Evolutionary conservation across 1,139 yeast genomes (phyloP).

Genomic region (Kazachstania sp.): DNA sequence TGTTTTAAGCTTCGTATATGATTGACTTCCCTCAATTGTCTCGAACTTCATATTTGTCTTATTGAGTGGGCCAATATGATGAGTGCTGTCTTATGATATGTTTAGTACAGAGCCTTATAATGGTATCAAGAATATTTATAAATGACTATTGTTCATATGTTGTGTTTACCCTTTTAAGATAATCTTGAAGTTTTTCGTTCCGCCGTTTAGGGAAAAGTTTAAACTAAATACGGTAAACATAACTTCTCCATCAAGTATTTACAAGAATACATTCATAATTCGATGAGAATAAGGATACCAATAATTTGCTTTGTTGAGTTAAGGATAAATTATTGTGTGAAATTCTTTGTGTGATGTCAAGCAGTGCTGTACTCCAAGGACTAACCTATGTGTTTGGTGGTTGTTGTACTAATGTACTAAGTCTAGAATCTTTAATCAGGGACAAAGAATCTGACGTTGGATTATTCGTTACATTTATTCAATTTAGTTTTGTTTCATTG

Average conservation of each 20-base stretch:
- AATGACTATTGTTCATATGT: neutral
- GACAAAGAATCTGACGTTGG: slow-evolving; percentile 36
- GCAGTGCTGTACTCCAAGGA: slow-evolving; percentile 4
- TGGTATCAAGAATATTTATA: neutral
- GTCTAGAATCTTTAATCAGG: slow-evolving; percentile 46
- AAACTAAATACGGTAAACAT: too few relatives aligned
- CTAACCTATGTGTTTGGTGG: slow-evolving; percentile 53
- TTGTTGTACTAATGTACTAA: slow-evolving; percentile 61
- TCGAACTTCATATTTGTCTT: neutral
- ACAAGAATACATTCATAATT: too few relatives aligned
- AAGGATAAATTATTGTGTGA: neutral
- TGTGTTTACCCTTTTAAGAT: too few relatives aligned
- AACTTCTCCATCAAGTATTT: too few relatives aligned
- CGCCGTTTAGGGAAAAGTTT: too few relatives aligned
- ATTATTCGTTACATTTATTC: slow-evolving; percentile 49
- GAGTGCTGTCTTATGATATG: too few relatives aligned
- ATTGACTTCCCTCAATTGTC: slow-evolving; percentile 2
- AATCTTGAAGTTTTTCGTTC: too few relatives aligned
- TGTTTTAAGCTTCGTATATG: slow-evolving; percentile 13
- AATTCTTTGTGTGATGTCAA: neutral
- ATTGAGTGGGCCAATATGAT: neutral
- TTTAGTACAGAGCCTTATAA: neutral
- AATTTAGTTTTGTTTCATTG: slow-evolving; percentile 47
- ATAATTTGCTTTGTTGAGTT: too few relatives aligned
- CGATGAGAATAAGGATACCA: too few relatives aligned